Conservation (phyloP, 208 protist species). For the Tritrichomonas musculus region DNA sequence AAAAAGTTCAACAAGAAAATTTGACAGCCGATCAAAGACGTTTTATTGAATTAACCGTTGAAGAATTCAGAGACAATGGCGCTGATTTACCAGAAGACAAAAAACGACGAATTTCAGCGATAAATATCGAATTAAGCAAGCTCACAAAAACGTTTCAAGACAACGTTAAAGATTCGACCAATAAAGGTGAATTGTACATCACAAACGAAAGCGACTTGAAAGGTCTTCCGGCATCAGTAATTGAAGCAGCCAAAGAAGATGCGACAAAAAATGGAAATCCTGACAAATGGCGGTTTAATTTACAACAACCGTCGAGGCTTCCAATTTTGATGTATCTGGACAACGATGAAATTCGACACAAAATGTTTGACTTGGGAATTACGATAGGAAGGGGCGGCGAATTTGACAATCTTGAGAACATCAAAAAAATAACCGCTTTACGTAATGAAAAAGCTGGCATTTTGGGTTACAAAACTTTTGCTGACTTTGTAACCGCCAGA, state of each 20-base stretch:
- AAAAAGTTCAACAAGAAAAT: not conserved
- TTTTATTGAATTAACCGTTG: not conserved
- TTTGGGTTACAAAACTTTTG: constrained; percentile 22
- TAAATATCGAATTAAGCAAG: not conserved
- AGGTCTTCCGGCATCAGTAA: not conserved
- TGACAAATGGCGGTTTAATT: not conserved
- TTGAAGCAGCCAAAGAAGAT: not conserved
- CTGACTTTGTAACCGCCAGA: not conserved
- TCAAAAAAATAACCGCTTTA: not conserved
- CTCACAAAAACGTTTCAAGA: not conserved
- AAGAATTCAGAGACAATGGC: constrained; percentile 4
- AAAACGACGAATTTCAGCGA: not conserved
- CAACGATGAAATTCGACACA: not conserved
- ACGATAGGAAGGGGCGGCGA: not conserved
- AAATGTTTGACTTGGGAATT: not conserved
- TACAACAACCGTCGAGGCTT: not conserved
- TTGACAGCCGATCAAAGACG: not conserved
- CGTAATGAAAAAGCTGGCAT: not conserved
- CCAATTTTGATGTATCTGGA: not conserved
- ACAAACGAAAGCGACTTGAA: not conserved
- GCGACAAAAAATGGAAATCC: not conserved
- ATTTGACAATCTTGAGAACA: not conserved
- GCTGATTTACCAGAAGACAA: not conserved
- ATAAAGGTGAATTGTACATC: not conserved
- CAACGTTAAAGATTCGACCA: constrained; percentile 9